phyloP scores from a whole-genome alignment of 208 protist species.

The Trypanosoma melophagium region DNA sequence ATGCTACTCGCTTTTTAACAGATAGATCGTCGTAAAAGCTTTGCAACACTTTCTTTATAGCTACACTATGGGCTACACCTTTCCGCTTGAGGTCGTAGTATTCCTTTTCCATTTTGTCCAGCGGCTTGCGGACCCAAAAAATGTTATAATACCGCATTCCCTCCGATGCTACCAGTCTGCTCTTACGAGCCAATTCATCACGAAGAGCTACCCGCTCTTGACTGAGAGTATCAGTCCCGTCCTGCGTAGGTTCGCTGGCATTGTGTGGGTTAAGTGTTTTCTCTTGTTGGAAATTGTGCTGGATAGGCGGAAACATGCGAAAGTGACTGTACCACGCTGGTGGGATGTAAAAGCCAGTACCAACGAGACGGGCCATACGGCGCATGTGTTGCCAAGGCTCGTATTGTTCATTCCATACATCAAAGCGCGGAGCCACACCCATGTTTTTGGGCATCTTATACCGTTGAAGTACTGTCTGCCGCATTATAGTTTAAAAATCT shows the following conservation, averaged over 20 bases:
- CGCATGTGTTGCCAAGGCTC: constrained; percentile 91
- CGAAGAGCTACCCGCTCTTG: constrained; percentile 69
- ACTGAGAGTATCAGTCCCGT: constrained; percentile 53
- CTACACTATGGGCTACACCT: constrained; percentile 67
- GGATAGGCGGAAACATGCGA: constrained; percentile 90
- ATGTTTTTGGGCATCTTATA: constrained; percentile 89
- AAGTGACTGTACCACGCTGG: constrained; percentile 93
- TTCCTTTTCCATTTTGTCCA: constrained; percentile 90
- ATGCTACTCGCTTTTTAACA: constrained; percentile 79
- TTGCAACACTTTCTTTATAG: constrained; percentile 79
- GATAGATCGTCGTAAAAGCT: constrained; percentile 79
- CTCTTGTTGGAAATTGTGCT: constrained; percentile 90
- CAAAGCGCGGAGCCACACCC: constrained; percentile 85
- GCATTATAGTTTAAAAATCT: constrained; percentile 33
- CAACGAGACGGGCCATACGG: constrained; percentile 83
- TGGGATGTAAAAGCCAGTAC: constrained; percentile 92
- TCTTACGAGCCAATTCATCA: constrained; percentile 79
- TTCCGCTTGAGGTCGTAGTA: constrained; percentile 80
- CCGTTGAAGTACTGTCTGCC: constrained; percentile 24
- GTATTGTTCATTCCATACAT: constrained; percentile 89
- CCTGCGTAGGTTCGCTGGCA: constrained; percentile 73
- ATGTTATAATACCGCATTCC: constrained; percentile 93
- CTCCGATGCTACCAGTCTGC: constrained; percentile 80
- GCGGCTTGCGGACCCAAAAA: constrained; percentile 90
- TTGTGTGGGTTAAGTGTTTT: constrained; percentile 88